Conservation (phyloP, 805 yeast genomes). For the Candida coquimbonensis region DNA sequence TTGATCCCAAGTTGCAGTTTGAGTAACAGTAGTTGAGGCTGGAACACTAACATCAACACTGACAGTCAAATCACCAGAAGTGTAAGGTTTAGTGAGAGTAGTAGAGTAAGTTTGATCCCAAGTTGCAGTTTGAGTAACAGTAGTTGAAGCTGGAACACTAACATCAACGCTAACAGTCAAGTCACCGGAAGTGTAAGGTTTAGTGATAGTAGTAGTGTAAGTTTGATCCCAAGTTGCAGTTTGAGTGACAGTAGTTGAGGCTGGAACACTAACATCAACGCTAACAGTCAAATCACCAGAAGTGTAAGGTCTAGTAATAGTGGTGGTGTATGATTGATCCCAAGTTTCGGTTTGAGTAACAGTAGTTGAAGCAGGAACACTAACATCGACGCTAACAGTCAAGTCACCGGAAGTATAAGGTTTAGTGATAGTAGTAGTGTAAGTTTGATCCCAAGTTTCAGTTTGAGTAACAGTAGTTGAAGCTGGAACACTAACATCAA, state of each 20-base stretch:
- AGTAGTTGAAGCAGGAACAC: neutral
- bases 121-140: neutral
- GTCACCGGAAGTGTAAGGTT: neutral
- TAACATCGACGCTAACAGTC: constrained; percentile 8
- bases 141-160: neutral
- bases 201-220: neutral
- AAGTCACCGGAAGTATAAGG: constrained; percentile 7
- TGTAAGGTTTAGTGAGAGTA: neutral
- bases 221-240: no score
- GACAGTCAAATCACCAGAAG: neutral
- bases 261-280: constrained; percentile 5
- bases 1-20: neutral
- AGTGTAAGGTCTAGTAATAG: constrained; percentile 7
- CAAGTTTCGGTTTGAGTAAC: constrained; percentile 3
- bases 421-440: constrained; percentile 8
- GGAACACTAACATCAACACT: neutral
- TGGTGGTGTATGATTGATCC: constrained; percentile 8
- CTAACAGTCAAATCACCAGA: constrained; percentile 9
- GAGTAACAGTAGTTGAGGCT: neutral
- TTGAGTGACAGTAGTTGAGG: neutral
- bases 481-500: neutral
- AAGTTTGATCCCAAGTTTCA: constrained; percentile 8
- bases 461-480: constrained; percentile 5
- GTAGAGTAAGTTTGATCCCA: neutral
- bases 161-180: neutral